These are phyloP conservation scores for Pezicula neosporulosa DNA, from an alignment of 2,329 filamentous ascomycete genomes.

Conservation along the genomic window DNA sequence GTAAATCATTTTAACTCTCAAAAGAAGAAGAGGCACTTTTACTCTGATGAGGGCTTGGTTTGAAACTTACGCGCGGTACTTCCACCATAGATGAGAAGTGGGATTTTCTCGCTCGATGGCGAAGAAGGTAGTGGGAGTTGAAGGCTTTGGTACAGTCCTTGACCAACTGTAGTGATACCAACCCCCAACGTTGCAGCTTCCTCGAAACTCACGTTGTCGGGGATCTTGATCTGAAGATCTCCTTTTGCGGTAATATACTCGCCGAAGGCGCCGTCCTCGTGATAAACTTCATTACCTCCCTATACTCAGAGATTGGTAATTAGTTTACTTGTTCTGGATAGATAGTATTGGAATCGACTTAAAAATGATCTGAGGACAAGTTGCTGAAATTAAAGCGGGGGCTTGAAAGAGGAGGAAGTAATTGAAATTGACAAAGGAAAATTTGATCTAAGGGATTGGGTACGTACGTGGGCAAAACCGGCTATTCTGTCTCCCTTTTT, in stretches of 20 bases:
- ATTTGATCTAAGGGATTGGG: too few relatives aligned
- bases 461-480: constrained; percentile 33
- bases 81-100: constrained; percentile 47
- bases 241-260: constrained; percentile 29
- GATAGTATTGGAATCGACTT: too few relatives aligned
- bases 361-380: too few relatives aligned
- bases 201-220: constrained; percentile 41
- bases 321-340: too few relatives aligned
- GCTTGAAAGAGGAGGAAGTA: not conserved
- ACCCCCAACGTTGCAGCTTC: constrained; percentile 36
- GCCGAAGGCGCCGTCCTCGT: constrained; percentile 37
- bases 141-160: constrained; percentile 44
- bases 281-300: constrained; percentile 28
- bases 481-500: constrained; percentile 45
- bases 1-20: too few relatives aligned
- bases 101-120: constrained; percentile 32
- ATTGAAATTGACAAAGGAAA: not conserved
- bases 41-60: too few relatives aligned
- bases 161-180: constrained; percentile 37
- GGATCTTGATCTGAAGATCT: constrained; percentile 39
- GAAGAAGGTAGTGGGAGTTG: constrained; percentile 41
- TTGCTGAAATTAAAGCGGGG: not conserved
- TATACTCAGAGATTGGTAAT: too few relatives aligned
- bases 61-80: constrained; percentile 34
- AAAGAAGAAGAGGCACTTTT: too few relatives aligned